phyloP scores from a whole-genome alignment of 1,139 yeast species.

The Diutina scorzettiae region DNA sequence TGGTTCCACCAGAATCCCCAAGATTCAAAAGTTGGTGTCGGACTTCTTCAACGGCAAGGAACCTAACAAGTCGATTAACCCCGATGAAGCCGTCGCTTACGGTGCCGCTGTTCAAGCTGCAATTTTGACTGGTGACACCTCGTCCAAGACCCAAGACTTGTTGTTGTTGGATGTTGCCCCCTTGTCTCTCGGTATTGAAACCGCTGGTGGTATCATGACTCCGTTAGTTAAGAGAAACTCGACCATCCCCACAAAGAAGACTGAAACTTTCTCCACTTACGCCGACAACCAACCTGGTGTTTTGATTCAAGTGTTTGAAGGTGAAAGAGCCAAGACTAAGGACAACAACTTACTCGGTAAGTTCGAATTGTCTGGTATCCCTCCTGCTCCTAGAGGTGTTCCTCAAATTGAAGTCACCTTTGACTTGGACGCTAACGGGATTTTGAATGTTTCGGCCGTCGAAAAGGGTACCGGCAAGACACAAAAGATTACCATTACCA shows the following conservation, averaged over 20 bases:
- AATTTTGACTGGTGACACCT: slow-evolving; percentile 63
- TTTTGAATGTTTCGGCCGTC: slow-evolving; percentile 6
- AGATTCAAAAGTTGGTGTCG: slow-evolving; percentile 85
- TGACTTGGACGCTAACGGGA: slow-evolving; percentile 7
- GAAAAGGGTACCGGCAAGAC: slow-evolving; percentile 20
- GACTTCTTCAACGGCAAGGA: slow-evolving; percentile 84
- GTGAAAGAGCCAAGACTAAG: slow-evolving; percentile 6
- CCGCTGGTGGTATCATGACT: slow-evolving; percentile 7
- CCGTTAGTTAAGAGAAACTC: slow-evolving; percentile 6
- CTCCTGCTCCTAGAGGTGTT: slow-evolving; percentile 7
- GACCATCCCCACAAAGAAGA: slow-evolving; percentile 7
- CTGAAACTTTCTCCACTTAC: slow-evolving; percentile 7
- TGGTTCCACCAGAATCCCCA: slow-evolving; percentile 97
- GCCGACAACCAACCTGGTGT: slow-evolving; percentile 7
- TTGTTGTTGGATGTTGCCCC: slow-evolving; percentile 7
- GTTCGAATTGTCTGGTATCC: slow-evolving; percentile 7
- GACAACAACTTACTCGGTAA: slow-evolving; percentile 7
- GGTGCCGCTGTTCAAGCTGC: slow-evolving; percentile 77
- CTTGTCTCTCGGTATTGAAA: slow-evolving; percentile 7
- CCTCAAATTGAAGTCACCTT: slow-evolving; percentile 7
- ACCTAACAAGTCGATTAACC: slow-evolving; percentile 92
- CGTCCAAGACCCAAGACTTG: slow-evolving; percentile 11
- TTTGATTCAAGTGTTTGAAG: slow-evolving; percentile 7
- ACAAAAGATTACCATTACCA: slow-evolving; percentile 86
- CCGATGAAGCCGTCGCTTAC: slow-evolving; percentile 58